Conservation (phyloP, 352 stramenopile species). For the Phytophthora boehmeriae region DNA sequence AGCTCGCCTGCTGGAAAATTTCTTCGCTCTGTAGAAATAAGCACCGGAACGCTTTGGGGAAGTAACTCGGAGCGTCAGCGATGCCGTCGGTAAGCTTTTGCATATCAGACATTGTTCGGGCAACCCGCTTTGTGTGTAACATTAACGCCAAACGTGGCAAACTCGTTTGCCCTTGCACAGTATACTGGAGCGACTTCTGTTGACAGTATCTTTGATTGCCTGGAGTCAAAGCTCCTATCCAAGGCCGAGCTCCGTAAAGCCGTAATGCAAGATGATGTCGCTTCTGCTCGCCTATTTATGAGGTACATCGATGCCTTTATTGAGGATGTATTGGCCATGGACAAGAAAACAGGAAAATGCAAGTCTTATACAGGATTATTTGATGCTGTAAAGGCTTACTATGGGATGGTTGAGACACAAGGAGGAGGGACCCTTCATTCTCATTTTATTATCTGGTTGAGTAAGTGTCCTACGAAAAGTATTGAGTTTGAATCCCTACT, state of each 20-base stretch:
- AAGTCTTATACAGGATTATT: constrained; percentile 2
- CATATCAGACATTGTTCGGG: constrained; percentile 1
- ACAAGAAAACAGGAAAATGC: background rate
- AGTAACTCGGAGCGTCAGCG: background rate
- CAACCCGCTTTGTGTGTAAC: constrained; percentile 9
- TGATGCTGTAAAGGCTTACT: constrained; percentile 2
- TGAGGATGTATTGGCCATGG: constrained; percentile 1
- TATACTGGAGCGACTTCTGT: constrained; percentile 6
- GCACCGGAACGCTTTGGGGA: constrained; percentile 2
- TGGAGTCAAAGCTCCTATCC: background rate
- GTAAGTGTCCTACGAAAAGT: background rate
- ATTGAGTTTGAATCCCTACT: background rate
- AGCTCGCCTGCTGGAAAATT: background rate
- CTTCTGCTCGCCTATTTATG: constrained; percentile 3
- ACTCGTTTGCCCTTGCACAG: constrained; percentile 3
- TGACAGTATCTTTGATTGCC: background rate
- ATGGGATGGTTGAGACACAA: constrained; percentile 15
- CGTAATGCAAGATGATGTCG: background rate
- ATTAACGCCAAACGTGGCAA: constrained; percentile 1
- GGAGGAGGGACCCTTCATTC: constrained; percentile 2
- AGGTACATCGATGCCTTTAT: constrained; percentile 4
- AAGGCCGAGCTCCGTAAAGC: background rate
- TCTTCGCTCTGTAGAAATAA: constrained; percentile 1
- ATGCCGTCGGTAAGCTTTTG: background rate
- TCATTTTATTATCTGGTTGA: constrained; percentile 6